Base-by-base conservation (phyloP, 306 rosid species). In the Urtica urens region DNA sequence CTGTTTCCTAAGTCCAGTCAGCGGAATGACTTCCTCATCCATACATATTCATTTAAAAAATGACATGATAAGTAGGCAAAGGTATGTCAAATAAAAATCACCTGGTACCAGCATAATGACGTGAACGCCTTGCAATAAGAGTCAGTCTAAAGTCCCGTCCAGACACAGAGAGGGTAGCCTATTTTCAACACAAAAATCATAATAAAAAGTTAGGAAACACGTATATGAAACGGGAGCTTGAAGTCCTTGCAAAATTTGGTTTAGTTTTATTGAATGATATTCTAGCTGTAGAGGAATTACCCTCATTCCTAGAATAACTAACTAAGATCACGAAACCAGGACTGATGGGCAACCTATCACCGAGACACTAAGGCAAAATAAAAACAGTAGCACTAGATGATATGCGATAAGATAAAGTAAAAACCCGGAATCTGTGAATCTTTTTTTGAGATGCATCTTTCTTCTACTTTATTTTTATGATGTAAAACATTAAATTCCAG, bases 71-170 rank as follows among this genome's bases (percentile, higher is more conserved):
- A 23, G 45, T 38, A 41, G 14, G 8, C 14, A 29, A 28, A n/a
- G 49, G 15, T n/a, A 42, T 35, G 15, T 15, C 19, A 46, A 2
- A 42, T 20, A 24, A 21, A 25, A 60, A 43, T 46, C 66, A 72
- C 99, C 99, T 90, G 62, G 95, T 90, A 49, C 99, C 99, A 40
- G 99, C 99, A 75, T 77, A 90, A 78, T 90, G 99, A 38, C 94
- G 78, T 29, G 99, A 90, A 45, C 99, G 99, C 51, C 99, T 81
- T 54, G 94, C 94, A 65, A 90, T 90, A 43, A 85, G 49, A 33
- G 75, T 81, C 68, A 90, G 43, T 55, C 63, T 77, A 59, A 81
- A 63, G 60, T 85, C 81, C 49, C 71, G 75, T 57, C 73, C 95
- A 54, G 83, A 63, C 42, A 71, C 53, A 57, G 86, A 64, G 39